A percentile compares a stretch with the other conserved stretches of the same genome.
Evolutionary conservation across 2,329 filamentous ascomycete species (phyloP).

Genomic region (Tolypocladium endophyticum): DNA sequence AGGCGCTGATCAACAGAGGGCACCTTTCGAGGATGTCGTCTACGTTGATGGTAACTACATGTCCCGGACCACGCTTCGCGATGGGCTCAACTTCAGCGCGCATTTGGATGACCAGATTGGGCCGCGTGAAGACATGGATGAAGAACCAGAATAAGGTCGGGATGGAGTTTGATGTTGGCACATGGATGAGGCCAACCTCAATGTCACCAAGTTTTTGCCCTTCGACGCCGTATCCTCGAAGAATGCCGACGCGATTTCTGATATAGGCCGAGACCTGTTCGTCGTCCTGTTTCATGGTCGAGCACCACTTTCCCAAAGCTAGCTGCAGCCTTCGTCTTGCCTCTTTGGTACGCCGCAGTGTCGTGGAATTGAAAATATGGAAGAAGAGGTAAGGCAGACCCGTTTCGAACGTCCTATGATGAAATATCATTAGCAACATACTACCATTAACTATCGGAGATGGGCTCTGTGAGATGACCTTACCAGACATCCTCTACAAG

Average conservation of each 20-base stretch:
- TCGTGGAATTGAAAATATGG: not conserved
- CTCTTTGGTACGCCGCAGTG: not conserved
- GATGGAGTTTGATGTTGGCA: not conserved
- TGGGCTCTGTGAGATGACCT: not conserved
- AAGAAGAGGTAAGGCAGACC: not conserved
- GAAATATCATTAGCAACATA: not conserved
- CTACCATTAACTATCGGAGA: not conserved
- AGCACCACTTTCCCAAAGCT: not conserved
- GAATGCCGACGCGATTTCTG: not conserved
- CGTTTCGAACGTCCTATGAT: not conserved
- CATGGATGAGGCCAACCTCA: not conserved
- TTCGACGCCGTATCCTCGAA: not conserved
- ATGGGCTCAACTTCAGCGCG: not conserved
- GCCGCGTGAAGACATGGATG: not conserved
- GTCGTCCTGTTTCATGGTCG: not conserved
- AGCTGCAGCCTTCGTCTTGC: not conserved
- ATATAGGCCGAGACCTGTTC: not conserved
- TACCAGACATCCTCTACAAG: not conserved
- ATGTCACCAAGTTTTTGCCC: not conserved
- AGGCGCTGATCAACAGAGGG: not conserved
- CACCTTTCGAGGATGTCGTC: not conserved
- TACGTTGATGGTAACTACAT: not conserved
- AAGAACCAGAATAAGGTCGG: not conserved
- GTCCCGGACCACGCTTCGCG: not conserved
- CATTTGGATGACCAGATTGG: not conserved